These are phyloP conservation scores for Salvia hispanica DNA, from an alignment of 257 asterid genomes.

Conservation along the genomic window DNA sequence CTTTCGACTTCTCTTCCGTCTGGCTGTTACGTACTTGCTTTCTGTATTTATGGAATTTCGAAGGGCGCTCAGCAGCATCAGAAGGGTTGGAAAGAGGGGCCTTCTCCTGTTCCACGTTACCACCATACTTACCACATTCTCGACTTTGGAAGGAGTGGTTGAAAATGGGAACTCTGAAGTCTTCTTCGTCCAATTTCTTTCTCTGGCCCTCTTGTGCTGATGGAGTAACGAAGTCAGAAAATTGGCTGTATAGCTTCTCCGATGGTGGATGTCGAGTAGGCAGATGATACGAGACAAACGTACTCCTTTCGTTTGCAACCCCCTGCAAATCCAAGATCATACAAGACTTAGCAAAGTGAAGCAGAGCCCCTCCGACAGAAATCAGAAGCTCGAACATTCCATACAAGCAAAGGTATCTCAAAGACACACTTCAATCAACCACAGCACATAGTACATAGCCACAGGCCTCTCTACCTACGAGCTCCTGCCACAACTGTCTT, in stretches of 20 bases:
- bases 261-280: constrained; percentile 44
- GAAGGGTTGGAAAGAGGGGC: constrained; percentile 37
- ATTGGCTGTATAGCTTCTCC: constrained; percentile 42
- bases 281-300: constrained; percentile 33
- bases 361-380: no score
- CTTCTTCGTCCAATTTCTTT: constrained; percentile 62
- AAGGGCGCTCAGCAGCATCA: constrained; percentile 23
- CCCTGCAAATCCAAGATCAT: no score
- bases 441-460: neutral
- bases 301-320: no score
- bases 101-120: constrained; percentile 31
- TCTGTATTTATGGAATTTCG: constrained; percentile 33
- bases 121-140: constrained; percentile 33
- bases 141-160: constrained; percentile 42
- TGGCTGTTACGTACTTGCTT: constrained; percentile 41
- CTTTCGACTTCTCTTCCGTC: constrained; percentile 40
- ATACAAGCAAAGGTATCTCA: no score
- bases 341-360: neutral
- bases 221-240: constrained; percentile 41
- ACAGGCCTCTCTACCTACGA: no score
- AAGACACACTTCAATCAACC: neutral
- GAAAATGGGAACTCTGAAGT: constrained; percentile 70
- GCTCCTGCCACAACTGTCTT: neutral
- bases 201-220: constrained; percentile 40
- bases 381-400: no score